Evolutionary conservation across 2,329 filamentous ascomycete genomes (phyloP).

Genomic region (Colletotrichum sp.): DNA sequence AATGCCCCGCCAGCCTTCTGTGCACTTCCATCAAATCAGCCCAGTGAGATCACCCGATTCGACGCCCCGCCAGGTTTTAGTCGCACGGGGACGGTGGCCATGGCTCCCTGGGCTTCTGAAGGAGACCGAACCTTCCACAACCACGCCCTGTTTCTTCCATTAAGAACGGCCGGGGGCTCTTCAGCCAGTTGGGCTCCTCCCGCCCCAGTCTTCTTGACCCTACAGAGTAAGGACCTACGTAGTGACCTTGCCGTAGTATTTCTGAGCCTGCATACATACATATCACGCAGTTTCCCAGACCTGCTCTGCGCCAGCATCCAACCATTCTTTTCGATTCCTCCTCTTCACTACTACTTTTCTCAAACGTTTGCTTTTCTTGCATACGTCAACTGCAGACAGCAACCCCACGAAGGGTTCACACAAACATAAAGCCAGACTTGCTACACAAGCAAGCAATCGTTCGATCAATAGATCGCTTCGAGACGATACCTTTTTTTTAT

Average conservation of each 20-base stretch:
- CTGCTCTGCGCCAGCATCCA: background rate
- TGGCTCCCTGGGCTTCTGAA: slow-evolving; percentile 13
- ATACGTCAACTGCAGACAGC: background rate
- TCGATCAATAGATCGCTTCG: background rate
- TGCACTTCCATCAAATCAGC: slow-evolving; percentile 17
- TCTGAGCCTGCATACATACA: slow-evolving; percentile 13
- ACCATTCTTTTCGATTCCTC: slow-evolving; percentile 10
- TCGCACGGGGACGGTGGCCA: slow-evolving; percentile 12
- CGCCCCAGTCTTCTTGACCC: background rate
- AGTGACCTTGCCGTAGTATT: background rate
- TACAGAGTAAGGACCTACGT: slow-evolving; percentile 6
- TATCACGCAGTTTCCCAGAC: slow-evolving; percentile 11
- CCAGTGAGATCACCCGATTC: slow-evolving; percentile 19
- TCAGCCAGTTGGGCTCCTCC: background rate
- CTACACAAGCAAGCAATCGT: background rate
- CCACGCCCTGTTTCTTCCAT: slow-evolving; percentile 20
- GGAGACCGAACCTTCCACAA: slow-evolving; percentile 29
- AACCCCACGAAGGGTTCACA: background rate
- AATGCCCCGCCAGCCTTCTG: slow-evolving; percentile 11
- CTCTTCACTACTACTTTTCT: background rate
- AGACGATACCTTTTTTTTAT: background rate
- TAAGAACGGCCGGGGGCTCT: slow-evolving; percentile 2
- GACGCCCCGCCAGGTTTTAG: slow-evolving; percentile 16
- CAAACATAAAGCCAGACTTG: background rate
- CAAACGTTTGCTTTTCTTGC: slow-evolving; percentile 13